These are phyloP conservation scores for Entomortierella chlamydospora DNA, from an alignment of 192 early-diverging fungal genomes.

Conservation along the genomic window DNA sequence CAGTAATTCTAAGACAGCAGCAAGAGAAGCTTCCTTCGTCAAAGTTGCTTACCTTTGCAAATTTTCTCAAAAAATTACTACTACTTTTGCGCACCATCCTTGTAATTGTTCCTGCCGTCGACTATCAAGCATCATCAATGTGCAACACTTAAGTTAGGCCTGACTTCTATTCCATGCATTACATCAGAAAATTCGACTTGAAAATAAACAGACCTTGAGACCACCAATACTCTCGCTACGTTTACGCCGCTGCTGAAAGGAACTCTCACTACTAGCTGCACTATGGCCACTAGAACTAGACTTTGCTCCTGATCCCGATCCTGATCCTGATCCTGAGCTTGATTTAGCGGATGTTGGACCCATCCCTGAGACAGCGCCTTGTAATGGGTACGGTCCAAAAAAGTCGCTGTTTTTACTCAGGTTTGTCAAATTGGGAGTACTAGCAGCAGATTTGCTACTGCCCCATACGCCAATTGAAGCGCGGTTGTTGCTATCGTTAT, in stretches of 20 bases:
- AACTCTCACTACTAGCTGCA: slow-evolving; percentile 5
- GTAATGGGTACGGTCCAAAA: slow-evolving; percentile 1
- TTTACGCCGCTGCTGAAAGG: slow-evolving; percentile 43
- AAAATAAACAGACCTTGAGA: slow-evolving; percentile 23
- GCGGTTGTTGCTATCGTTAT: slow-evolving; percentile 4
- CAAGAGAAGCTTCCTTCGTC: no score
- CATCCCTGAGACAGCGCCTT: neutral
- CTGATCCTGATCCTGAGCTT: neutral
- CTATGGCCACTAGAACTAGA: neutral
- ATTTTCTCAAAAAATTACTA: slow-evolving; percentile 29
- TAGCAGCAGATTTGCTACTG: slow-evolving; percentile 33
- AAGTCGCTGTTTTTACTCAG: slow-evolving; percentile 1
- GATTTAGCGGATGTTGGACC: neutral
- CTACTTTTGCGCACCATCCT: slow-evolving; percentile 45
- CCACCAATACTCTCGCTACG: slow-evolving; percentile 46
- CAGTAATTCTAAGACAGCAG: no score
- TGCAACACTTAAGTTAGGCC: no score
- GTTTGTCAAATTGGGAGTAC: slow-evolving; percentile 32
- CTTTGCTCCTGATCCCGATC: neutral
- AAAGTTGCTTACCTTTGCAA: slow-evolving; percentile 28
- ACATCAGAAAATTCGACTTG: neutral
- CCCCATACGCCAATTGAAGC: slow-evolving; percentile 25
- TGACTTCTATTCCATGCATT: no score
- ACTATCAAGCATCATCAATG: slow-evolving; percentile 8
- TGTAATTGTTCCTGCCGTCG: slow-evolving; percentile 33